Percentiles rank a stretch among this genome's conserved stretches.
Conservation (phyloP, 371 early-diverging fungal genomes). For the Mortierella sp. region DNA sequence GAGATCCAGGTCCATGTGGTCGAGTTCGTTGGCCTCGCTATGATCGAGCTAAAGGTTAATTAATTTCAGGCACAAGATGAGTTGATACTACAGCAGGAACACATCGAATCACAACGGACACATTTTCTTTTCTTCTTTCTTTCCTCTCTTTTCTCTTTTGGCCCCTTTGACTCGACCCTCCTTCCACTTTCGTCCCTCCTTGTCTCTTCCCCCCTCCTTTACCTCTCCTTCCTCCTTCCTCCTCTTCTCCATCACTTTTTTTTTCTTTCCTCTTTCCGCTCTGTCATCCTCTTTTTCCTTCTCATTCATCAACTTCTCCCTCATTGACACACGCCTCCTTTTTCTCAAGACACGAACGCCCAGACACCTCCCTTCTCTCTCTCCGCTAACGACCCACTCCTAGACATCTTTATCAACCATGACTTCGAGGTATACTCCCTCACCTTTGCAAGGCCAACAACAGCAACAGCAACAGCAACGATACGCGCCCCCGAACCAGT, state of each 20-base stretch:
- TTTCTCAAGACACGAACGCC: not conserved
- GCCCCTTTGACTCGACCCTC: slow-evolving; percentile 1
- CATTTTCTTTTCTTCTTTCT: not conserved
- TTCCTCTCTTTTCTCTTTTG: not conserved
- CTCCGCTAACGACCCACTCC: slow-evolving; percentile 5
- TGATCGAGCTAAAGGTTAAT: not conserved
- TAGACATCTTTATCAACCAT: not conserved
- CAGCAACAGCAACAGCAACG: slow-evolving; percentile 24
- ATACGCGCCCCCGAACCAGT: slow-evolving; percentile 18
- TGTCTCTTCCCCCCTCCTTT: not conserved
- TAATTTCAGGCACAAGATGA: too few relatives aligned
- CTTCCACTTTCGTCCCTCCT: not conserved
- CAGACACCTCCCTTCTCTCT: not conserved
- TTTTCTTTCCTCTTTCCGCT: not conserved
- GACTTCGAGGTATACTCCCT: slow-evolving; percentile 21
- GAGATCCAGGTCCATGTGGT: slow-evolving; percentile 3
- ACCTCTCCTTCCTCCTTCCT: not conserved
- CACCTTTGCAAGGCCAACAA: slow-evolving; percentile 27
- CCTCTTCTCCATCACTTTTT: slow-evolving; percentile 3
- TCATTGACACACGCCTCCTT: not conserved
- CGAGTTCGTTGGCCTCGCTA: not conserved
- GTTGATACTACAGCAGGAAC: not conserved
- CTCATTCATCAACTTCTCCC: not conserved
- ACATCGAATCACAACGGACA: not conserved
- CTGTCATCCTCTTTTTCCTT: slow-evolving; percentile 2